Conservation (phyloP, 371 early-diverging fungal species). For the Apophysomyces elegans region DNA sequence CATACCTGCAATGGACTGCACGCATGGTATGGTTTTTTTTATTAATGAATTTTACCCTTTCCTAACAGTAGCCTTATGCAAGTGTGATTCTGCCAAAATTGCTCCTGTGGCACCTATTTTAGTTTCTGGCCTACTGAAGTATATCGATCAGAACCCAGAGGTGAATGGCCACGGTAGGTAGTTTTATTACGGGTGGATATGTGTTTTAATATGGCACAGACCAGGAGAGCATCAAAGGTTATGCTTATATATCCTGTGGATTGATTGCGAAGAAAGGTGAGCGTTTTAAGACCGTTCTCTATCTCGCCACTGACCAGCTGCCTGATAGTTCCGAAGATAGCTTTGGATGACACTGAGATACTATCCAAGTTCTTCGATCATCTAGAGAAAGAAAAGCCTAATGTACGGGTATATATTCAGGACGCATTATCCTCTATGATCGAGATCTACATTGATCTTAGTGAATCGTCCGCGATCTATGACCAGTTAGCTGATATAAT, state of each 20-base stretch:
- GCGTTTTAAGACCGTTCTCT: background rate
- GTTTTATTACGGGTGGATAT: background rate
- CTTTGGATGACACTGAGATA: conserved; percentile 63
- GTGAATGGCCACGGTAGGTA: conserved; percentile 45
- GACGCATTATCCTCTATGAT: conserved; percentile 83
- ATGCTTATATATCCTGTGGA: conserved; percentile 84
- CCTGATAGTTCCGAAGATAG: conserved; percentile 65
- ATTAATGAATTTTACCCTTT: no score
- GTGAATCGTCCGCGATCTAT: conserved; percentile 42
- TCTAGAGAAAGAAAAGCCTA: conserved; percentile 64
- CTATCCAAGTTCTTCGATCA: conserved; percentile 72
- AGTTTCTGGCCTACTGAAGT: conserved; percentile 74
- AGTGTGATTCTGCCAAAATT: conserved; percentile 55
- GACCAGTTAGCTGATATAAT: conserved; percentile 54
- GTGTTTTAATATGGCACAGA: conserved; percentile 33
- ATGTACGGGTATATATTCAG: conserved; percentile 78
- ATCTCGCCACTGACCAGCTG: background rate
- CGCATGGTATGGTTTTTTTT: conserved; percentile 61
- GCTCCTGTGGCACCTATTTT: conserved; percentile 71
- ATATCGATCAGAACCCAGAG: conserved; percentile 61
- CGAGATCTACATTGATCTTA: conserved; percentile 63
- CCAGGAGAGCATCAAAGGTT: conserved; percentile 77
- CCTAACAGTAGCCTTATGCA: background rate
- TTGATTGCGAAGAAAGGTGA: conserved; percentile 75
- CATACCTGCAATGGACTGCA: conserved; percentile 87